Conservation (phyloP, 2,329 filamentous ascomycete genomes). For the Geosmithia flava region DNA sequence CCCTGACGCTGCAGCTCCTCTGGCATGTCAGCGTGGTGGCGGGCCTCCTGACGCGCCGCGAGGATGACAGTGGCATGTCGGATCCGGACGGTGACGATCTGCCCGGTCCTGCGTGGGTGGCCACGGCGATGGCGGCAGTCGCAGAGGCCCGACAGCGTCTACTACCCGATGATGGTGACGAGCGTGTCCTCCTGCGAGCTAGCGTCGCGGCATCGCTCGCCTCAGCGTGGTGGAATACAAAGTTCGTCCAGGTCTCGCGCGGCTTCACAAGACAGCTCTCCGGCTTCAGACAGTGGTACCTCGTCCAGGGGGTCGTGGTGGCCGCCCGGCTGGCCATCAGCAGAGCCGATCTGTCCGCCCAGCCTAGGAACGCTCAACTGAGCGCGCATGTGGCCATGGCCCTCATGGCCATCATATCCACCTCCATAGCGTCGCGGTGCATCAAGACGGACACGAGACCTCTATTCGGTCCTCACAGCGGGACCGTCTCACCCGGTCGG, state of each 20-base stretch:
- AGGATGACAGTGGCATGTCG: slow-evolving; percentile 16
- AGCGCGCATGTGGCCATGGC: slow-evolving; percentile 44
- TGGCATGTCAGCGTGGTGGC: slow-evolving; percentile 33
- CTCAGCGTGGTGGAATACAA: slow-evolving; percentile 58
- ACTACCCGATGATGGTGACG: slow-evolving; percentile 13
- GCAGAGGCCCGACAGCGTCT: slow-evolving; percentile 16
- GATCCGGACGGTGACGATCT: slow-evolving; percentile 15
- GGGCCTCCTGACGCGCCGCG: slow-evolving; percentile 5
- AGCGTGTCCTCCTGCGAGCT: slow-evolving; percentile 26
- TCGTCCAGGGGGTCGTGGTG: slow-evolving; percentile 48
- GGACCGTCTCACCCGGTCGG: slow-evolving; percentile 12
- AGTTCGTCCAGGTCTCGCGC: slow-evolving; percentile 45
- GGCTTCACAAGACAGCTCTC: slow-evolving; percentile 47
- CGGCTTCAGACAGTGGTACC: slow-evolving; percentile 54
- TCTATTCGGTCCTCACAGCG: slow-evolving; percentile 26
- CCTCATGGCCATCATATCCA: slow-evolving; percentile 29
- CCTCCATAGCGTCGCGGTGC: slow-evolving; percentile 25
- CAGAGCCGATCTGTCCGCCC: slow-evolving; percentile 19
- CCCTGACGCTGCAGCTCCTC: slow-evolving; percentile 29
- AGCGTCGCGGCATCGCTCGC: slow-evolving; percentile 35
- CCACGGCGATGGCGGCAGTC: slow-evolving; percentile 4
- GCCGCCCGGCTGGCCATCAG: slow-evolving; percentile 28
- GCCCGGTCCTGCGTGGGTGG: slow-evolving; percentile 5
- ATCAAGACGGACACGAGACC: slow-evolving; percentile 46
- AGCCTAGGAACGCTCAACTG: slow-evolving; percentile 27